Evolutionary conservation across 108 stramenopile species (phyloP), one percentile per base, ranked within the genome.

Genomic region (Cyclotella cryptica): DNA sequence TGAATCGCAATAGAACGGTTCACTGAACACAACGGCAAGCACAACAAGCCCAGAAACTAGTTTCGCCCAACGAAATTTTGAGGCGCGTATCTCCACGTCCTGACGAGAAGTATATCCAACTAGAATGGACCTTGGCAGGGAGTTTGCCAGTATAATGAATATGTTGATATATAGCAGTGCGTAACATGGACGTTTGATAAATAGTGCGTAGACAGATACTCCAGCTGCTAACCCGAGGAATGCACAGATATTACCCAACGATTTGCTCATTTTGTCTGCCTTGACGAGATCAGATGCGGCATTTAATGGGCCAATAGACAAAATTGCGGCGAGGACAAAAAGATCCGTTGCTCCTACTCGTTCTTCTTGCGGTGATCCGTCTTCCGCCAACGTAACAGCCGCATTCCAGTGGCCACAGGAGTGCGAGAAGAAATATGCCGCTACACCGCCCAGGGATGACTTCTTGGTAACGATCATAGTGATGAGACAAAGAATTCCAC

Each of bases 111-210:
- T 41, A 58, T n/a, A 75, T 35, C 66, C 66, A 1, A 75, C 67
- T 17, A 55, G 39, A 29, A 68, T 14, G 22, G 43, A 11, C 42
- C 51, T 53, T 10, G 75, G 75, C 10, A 75, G 26, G 13, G 67
- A 54, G 10, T 21, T 28, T 45, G 67, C 11, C 9, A 75, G 49
- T 14, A 58, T 29, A 18, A 75, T 69, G 41, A 65, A 55, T 10
- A 75, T 27, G 35, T 75, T 75, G 67, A 75, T 75, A 65, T 75
- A 75, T 0, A 75, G 51, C 19, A 75, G 39, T 2, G 75, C 75
- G 42, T 69, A 69, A 18, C 52, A 41, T 15, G 75, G 75, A 19
- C 66, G 24, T 54, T 39, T 40, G 35, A 75, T 26, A 24, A 47
- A 68, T 15, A 28, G 3, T 12, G 24, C 39, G 27, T 75, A 75